These are phyloP conservation scores for Chytriomyces sp. DNA, from an alignment of 192 early-diverging fungal species.

Conservation along the genomic window DNA sequence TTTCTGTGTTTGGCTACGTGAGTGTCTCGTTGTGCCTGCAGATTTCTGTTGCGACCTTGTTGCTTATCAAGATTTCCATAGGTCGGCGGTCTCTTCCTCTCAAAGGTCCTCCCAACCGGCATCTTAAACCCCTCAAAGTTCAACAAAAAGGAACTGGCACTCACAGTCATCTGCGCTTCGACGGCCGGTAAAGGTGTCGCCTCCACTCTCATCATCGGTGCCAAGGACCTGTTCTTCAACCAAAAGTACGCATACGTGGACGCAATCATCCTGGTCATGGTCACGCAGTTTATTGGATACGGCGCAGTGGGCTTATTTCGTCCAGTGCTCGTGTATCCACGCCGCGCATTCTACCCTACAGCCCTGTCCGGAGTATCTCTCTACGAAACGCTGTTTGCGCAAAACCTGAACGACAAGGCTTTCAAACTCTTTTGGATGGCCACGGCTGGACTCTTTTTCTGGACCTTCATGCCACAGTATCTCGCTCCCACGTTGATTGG, in stretches of 20 bases:
- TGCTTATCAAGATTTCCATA: neutral
- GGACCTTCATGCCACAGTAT: constrained; percentile 63
- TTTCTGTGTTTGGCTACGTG: neutral
- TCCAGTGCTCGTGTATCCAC: constrained; percentile 77
- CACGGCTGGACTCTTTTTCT: constrained; percentile 55
- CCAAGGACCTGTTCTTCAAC: constrained; percentile 34
- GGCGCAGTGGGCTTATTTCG: constrained; percentile 72
- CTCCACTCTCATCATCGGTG: constrained; percentile 22
- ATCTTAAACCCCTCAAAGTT: constrained; percentile 76
- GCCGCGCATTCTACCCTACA: constrained; percentile 81
- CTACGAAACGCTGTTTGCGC: constrained; percentile 73
- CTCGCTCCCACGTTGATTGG: constrained; percentile 19
- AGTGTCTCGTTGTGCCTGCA: neutral
- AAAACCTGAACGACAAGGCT: constrained; percentile 49
- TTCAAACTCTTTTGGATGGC: constrained; percentile 57
- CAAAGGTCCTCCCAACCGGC: neutral
- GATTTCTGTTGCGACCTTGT: no score
- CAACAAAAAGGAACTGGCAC: constrained; percentile 80
- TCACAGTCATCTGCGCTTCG: constrained; percentile 61
- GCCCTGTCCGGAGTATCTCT: constrained; percentile 74
- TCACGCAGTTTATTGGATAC: constrained; percentile 53
- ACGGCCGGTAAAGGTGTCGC: constrained; percentile 8
- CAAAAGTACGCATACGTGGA: constrained; percentile 45
- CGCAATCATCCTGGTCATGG: constrained; percentile 53
- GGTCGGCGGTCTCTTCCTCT: constrained; percentile 14